These are phyloP conservation scores for Oxytropis ochrocephala DNA, from an alignment of 306 rosid species.

Conservation along the genomic window DNA sequence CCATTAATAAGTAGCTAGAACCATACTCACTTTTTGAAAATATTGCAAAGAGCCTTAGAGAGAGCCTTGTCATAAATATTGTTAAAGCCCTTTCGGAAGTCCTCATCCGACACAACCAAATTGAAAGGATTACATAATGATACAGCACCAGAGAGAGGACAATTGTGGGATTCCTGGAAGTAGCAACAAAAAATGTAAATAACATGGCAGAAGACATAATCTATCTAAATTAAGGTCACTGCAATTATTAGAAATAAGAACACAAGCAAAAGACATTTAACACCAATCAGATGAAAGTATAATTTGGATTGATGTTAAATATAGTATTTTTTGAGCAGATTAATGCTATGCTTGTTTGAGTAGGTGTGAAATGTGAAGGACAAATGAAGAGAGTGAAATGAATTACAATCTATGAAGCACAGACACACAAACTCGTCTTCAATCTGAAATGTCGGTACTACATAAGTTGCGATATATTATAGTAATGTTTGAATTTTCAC, in stretches of 20 bases:
- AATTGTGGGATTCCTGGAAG: conserved; percentile 58
- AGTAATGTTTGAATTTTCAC: not conserved
- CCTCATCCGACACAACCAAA: conserved; percentile 82
- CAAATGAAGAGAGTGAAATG: not conserved
- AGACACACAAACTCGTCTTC: too few relatives aligned
- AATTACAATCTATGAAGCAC: not conserved
- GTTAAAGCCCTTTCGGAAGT: conserved; percentile 86
- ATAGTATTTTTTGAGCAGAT: not conserved
- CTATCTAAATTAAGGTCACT: too few relatives aligned
- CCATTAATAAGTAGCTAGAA: conserved; percentile 4
- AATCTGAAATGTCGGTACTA: too few relatives aligned
- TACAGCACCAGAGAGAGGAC: conserved; percentile 89
- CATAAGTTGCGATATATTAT: not conserved
- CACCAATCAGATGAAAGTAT: not conserved
- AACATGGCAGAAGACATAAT: not conserved
- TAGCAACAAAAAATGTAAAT: conserved; percentile 16
- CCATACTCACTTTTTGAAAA: conserved; percentile 60
- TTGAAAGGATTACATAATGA: conserved; percentile 95
- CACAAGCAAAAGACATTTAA: not conserved
- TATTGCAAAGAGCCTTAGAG: conserved; percentile 51
- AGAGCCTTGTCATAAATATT: conserved; percentile 77
- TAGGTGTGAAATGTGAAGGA: not conserved
- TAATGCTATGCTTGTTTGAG: not conserved
- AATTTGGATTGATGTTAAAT: not conserved
- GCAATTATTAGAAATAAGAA: not conserved